Evolutionary conservation across 75 land plant species (phyloP).

Genomic region (Chamaecyparis obtusa): DNA sequence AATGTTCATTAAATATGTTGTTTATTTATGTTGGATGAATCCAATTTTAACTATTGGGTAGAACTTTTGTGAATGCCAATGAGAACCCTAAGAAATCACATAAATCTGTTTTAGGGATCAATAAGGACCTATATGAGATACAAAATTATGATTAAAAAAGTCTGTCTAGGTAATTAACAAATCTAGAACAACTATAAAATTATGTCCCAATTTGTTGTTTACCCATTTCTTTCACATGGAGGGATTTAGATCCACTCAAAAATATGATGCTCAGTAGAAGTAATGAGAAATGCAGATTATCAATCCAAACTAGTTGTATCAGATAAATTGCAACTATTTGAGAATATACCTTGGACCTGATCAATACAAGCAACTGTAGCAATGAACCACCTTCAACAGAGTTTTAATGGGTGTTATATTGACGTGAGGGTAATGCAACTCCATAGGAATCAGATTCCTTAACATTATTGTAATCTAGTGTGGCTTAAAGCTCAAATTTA

Average conservation of each 20-base stretch:
- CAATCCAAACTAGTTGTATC: not conserved
- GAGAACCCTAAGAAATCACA: not conserved
- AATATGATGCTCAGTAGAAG: too few species aligned
- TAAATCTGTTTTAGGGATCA: not conserved
- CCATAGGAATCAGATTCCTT: too few species aligned
- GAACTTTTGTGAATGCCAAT: not conserved
- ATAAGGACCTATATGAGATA: not conserved
- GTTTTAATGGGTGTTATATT: too few species aligned
- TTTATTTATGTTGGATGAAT: too few species aligned
- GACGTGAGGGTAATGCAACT: too few species aligned
- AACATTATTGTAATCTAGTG: not conserved
- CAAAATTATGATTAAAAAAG: too few species aligned
- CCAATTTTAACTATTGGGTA: too few species aligned
- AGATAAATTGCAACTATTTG: not conserved
- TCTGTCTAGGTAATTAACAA: not conserved
- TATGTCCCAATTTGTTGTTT: not conserved
- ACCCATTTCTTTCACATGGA: not conserved
- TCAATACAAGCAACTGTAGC: too few species aligned
- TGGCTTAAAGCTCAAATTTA: not conserved
- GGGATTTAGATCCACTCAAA: not conserved
- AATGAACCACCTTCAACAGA: too few species aligned
- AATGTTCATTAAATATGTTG: too few species aligned
- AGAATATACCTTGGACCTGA: too few species aligned
- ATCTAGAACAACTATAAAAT: not conserved
- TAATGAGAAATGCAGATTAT: not conserved